phyloP scores from a whole-genome alignment of 2,329 filamentous ascomycete genomes.

The Diaporthe sp. region DNA sequence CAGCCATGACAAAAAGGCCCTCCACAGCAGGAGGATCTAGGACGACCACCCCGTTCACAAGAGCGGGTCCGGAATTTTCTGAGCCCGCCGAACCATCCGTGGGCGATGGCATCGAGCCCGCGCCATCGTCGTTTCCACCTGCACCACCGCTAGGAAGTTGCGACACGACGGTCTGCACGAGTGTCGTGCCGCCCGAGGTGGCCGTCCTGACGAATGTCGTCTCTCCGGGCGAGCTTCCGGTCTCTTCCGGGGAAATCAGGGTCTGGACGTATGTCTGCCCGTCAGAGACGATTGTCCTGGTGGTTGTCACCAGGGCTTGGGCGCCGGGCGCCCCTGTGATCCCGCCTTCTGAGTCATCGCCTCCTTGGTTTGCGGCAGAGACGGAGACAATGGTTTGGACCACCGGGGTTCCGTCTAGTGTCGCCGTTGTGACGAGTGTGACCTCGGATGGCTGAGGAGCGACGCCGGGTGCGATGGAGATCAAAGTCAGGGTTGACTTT shows the following conservation, averaged over 20 bases:
- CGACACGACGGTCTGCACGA: constrained; percentile 8
- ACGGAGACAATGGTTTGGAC: not conserved
- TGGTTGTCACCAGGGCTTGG: not conserved
- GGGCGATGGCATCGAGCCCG: not conserved
- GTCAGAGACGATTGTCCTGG: constrained; percentile 1
- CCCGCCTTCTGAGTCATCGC: not conserved
- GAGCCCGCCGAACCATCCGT: not conserved
- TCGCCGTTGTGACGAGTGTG: not conserved
- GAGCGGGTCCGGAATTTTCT: not conserved
- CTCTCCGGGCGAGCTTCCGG: not conserved
- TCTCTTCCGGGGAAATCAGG: not conserved
- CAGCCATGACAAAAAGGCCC: not conserved
- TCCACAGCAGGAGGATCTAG: not conserved
- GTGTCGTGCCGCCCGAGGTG: not conserved
- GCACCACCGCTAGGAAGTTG: not conserved
- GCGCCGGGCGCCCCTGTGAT: not conserved
- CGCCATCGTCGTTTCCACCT: not conserved
- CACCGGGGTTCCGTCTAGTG: not conserved
- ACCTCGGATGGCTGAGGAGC: not conserved
- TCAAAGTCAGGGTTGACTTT: not conserved
- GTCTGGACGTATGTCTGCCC: constrained; percentile 12
- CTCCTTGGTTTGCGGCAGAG: not conserved
- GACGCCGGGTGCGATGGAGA: not conserved
- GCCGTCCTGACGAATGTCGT: constrained; percentile 11
- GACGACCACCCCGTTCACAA: not conserved